Percentiles rank a stretch among this genome's conserved stretches.
Evolutionary conservation across 148 eudicot genomes (phyloP).

Genomic region (Dysphania ambrosioides): DNA sequence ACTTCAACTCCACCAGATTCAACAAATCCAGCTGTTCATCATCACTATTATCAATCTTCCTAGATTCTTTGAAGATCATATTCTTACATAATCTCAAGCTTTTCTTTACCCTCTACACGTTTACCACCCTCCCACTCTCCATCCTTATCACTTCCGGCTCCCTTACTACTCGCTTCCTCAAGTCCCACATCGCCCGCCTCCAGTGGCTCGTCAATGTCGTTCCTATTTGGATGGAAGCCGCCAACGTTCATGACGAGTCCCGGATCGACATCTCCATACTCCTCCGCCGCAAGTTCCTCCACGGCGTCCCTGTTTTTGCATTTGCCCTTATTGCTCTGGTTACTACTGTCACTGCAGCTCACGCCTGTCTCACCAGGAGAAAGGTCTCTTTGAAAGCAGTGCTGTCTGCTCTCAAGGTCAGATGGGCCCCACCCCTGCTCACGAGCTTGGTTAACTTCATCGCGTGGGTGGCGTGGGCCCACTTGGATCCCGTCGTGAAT

Average conservation of each 20-base stretch:
- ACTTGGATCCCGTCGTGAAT: not conserved
- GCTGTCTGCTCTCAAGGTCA: slow-evolving; percentile 13
- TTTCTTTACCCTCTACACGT: slow-evolving; percentile 15
- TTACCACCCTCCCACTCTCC: slow-evolving; percentile 28
- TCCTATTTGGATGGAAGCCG: slow-evolving; percentile 10
- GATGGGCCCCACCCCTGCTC: slow-evolving; percentile 8
- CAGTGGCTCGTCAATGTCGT: slow-evolving; percentile 19
- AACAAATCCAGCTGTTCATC: not conserved
- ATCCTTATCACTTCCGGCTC: slow-evolving; percentile 22
- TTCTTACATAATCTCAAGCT: slow-evolving; percentile 15
- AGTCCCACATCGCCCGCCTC: slow-evolving; percentile 14
- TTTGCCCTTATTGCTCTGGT: slow-evolving; percentile 42
- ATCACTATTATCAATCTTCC: slow-evolving; percentile 15
- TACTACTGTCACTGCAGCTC: slow-evolving; percentile 24
- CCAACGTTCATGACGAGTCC: slow-evolving; percentile 15
- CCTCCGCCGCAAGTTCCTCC: slow-evolving; percentile 25
- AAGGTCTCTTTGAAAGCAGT: not conserved
- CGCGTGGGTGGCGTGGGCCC: slow-evolving; percentile 12
- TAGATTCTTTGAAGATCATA: slow-evolving; percentile 24
- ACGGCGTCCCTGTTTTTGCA: slow-evolving; percentile 30
- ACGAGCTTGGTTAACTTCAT: not conserved
- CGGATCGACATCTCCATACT: no score
- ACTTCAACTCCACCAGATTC: not conserved
- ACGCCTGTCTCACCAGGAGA: not conserved
- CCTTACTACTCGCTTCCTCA: slow-evolving; percentile 7